Conservation (phyloP, 2,329 filamentous ascomycete species). For the Nothomitra cinnamomea region DNA sequence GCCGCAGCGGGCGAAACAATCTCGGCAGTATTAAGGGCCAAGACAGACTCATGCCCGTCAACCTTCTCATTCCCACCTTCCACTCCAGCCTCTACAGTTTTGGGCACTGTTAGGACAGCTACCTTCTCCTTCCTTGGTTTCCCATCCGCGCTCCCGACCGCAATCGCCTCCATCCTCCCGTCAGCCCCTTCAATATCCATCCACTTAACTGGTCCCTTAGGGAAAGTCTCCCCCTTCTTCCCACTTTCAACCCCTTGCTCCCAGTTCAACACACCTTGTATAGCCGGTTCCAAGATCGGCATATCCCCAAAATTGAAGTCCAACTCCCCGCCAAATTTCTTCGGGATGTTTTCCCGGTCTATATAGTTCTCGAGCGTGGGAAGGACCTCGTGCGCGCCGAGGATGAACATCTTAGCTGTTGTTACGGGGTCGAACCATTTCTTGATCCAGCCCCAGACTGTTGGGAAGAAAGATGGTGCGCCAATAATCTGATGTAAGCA, state of each 20-base stretch:
- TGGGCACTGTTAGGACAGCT: conserved; percentile 33
- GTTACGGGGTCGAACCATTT: conserved; percentile 51
- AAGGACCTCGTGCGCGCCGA: conserved; percentile 54
- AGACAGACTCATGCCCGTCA: no score
- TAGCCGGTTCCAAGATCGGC: conserved; percentile 35
- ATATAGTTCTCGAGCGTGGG: conserved; percentile 68
- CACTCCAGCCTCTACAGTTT: conserved; percentile 18
- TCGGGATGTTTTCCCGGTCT: conserved; percentile 67
- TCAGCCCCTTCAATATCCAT: conserved; percentile 23
- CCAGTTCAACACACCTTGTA: conserved; percentile 12
- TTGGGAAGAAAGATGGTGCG: conserved; percentile 79
- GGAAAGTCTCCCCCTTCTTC: conserved; percentile 38
- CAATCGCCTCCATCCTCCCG: conserved; percentile 33
- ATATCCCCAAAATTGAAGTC: conserved; percentile 67
- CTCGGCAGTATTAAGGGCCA: no score
- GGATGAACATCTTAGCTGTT: conserved; percentile 77
- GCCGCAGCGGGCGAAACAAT: no score
- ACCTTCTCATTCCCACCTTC: neutral
- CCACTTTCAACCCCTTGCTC: conserved; percentile 21
- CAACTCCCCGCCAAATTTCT: conserved; percentile 73
- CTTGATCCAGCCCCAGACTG: conserved; percentile 90
- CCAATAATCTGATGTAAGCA: conserved; percentile 77
- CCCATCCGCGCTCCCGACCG: conserved; percentile 32
- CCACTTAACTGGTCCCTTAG: conserved; percentile 41
- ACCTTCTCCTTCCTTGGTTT: conserved; percentile 26